Evolutionary conservation across 2,329 filamentous ascomycete genomes (phyloP).

Genomic region (Fusarium acutatum): DNA sequence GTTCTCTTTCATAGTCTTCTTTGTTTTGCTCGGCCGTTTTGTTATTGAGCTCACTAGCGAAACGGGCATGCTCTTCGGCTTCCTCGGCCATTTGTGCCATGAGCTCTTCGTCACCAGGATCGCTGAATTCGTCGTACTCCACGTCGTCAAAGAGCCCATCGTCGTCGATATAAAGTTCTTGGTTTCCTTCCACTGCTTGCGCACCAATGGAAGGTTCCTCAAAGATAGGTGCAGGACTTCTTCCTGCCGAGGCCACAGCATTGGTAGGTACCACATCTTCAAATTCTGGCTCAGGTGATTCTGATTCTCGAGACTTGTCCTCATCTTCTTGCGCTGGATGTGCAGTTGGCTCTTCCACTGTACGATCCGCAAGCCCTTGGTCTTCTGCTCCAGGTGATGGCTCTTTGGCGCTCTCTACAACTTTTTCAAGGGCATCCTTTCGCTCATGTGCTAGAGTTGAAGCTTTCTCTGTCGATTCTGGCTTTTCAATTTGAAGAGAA

Average conservation of each 20-base stretch:
- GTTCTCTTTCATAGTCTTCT: constrained; percentile 84
- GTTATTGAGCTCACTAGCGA: constrained; percentile 86
- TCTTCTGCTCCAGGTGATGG: background rate
- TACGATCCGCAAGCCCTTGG: constrained; percentile 4
- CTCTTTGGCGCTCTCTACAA: background rate
- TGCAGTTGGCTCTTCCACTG: background rate
- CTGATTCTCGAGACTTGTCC: constrained; percentile 43
- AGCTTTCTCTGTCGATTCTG: background rate
- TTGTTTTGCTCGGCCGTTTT: constrained; percentile 74
- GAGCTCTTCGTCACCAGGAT: constrained; percentile 91
- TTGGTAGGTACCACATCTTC: constrained; percentile 47
- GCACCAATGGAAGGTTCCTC: constrained; percentile 16
- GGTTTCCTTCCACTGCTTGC: background rate
- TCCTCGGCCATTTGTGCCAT: constrained; percentile 87
- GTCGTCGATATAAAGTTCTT: constrained; percentile 42
- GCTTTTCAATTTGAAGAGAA: background rate
- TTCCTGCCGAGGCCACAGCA: background rate
- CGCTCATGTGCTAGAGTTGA: background rate
- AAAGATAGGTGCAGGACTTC: constrained; percentile 23
- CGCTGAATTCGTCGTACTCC: constrained; percentile 79
- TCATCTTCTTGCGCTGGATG: background rate
- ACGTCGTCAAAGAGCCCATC: constrained; percentile 61
- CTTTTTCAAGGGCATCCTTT: background rate
- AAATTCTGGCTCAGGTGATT: constrained; percentile 49
- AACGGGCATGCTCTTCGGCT: constrained; percentile 92